Evolutionary conservation across 2,329 filamentous ascomycete genomes (phyloP).

Genomic region (Harringtonia lauricola): DNA sequence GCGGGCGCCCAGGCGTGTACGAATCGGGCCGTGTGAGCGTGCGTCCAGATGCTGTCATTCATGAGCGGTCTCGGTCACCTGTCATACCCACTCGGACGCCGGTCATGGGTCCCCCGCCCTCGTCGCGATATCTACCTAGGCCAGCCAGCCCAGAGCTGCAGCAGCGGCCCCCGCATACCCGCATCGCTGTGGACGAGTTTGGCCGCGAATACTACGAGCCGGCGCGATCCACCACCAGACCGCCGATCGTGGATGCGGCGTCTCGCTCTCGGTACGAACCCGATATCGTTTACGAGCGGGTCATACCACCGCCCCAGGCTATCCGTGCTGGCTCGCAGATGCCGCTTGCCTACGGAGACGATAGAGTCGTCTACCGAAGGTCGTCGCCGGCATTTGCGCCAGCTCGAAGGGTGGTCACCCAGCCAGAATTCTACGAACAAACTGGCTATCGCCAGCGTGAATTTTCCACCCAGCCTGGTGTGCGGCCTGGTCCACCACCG

Average conservation of each 20-base stretch:
- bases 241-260: conserved; percentile 2
- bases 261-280: conserved; percentile 6
- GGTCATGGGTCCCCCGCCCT: too few species aligned
- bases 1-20: conserved; percentile 28
- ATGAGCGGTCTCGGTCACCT: conserved; percentile 37
- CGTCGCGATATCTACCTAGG: conserved; percentile 33
- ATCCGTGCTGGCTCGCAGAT: conserved; percentile 41
- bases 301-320: conserved; percentile 10
- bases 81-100: conserved; percentile 36
- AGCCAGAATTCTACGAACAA: conserved; percentile 38
- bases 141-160: not conserved
- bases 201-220: conserved; percentile 67
- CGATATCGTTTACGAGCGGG: conserved; percentile 50
- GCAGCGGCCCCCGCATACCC: conserved; percentile 27
- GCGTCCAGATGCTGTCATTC: conserved; percentile 33
- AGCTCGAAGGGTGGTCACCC: conserved; percentile 49
- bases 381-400: conserved; percentile 34
- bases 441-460: conserved; percentile 43
- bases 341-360: conserved; percentile 38
- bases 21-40: conserved; percentile 33
- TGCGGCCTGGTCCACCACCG: conserved; percentile 31
- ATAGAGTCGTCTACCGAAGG: conserved; percentile 36
- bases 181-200: conserved; percentile 71
- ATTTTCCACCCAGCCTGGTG: conserved; percentile 27
- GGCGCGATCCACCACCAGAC: conserved; percentile 36